phyloP scores from a whole-genome alignment of 1,284 basidiomycete genomes.

The Ustilago cynodontis region DNA sequence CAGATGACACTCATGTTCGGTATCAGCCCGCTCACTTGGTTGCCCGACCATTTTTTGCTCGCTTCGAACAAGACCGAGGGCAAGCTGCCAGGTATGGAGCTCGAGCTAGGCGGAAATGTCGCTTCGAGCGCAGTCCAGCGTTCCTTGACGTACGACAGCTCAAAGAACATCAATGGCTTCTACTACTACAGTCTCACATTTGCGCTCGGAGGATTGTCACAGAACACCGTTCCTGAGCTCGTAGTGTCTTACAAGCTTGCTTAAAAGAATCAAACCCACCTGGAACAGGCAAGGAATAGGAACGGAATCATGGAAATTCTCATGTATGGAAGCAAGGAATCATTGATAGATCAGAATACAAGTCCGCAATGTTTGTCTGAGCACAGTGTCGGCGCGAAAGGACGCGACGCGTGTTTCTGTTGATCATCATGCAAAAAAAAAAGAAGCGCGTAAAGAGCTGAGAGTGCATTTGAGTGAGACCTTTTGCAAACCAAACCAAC shows the following conservation, averaged over 20 bases:
- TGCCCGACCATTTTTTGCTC: conserved; percentile 33
- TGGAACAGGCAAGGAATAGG: not conserved
- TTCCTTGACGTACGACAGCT: conserved; percentile 35
- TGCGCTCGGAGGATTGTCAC: conserved; percentile 26
- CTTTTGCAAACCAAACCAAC: conserved; percentile 24
- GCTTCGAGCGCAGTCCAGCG: conserved; percentile 23
- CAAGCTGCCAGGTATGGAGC: conserved; percentile 24
- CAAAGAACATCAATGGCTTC: conserved; percentile 31
- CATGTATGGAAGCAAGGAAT: not conserved
- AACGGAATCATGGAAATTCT: not conserved
- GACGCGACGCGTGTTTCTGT: conserved; percentile 38
- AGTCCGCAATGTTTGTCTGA: not conserved
- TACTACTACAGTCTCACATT: conserved; percentile 48
- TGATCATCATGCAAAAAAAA: too few relatives aligned
- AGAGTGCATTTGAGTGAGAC: not conserved
- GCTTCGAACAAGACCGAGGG: conserved; percentile 28
- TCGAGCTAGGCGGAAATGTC: conserved; percentile 25
- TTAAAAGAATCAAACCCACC: not conserved
- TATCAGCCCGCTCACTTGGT: conserved; percentile 15
- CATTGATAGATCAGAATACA: too few relatives aligned
- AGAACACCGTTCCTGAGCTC: conserved; percentile 33
- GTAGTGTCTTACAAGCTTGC: conserved; percentile 32
- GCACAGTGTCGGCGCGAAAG: not conserved
- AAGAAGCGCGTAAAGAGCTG: not conserved
- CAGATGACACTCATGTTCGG: conserved; percentile 39